Base-by-base conservation (phyloP, 2,329 filamentous ascomycete genomes). In the Cytospora chrysosperma region DNA sequence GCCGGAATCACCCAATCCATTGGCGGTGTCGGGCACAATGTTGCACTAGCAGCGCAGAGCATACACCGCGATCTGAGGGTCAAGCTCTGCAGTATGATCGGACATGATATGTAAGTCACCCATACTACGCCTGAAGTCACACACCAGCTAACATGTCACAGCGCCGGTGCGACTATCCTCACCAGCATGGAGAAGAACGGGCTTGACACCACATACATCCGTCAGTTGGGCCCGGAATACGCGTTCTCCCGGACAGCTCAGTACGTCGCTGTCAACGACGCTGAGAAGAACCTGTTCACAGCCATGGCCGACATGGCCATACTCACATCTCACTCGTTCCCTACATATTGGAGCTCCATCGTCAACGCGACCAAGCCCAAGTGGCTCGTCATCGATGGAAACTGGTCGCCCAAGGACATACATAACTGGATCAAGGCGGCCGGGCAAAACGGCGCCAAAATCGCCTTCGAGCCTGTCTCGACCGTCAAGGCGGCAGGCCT, bases 271-370 rank as follows among this genome's bases (percentile, higher is more conserved):
- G 81, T 98, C 68, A 99, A 98, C 73, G 91, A 96, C 72, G 81
- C 81, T 0, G 86, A 89, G 65, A 96, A 93, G 74, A 90, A 93
- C 67, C 85, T 99, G 2, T 83, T 93, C n/a, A 77, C 97, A 67
- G 94, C 93, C 53, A 96, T 97, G 92, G 93, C 94, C 5, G 95
- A 98, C 73, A 97, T 98, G 93, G 85, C 82, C 61, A 94, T 97
- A 69, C 85, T 97, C 55, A 83, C 87, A n/a, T 72, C 77, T 19
- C 77, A 83, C 65, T 79, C 80, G 0, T 82, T 84, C 66, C 75
- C 81, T 0, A 73, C 79, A 10, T 78, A 83, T 68, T 92, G 89
- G 88, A 81, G 82, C 56, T 81, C 85, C 1, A 78, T 85, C 30
- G 77, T 92, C 9, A 74, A 78, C 15, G 75, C 78, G 3, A 78